Base-by-base conservation (phyloP, 2,329 filamentous ascomycete species). In the Microcyclospora tardicrescens region DNA sequence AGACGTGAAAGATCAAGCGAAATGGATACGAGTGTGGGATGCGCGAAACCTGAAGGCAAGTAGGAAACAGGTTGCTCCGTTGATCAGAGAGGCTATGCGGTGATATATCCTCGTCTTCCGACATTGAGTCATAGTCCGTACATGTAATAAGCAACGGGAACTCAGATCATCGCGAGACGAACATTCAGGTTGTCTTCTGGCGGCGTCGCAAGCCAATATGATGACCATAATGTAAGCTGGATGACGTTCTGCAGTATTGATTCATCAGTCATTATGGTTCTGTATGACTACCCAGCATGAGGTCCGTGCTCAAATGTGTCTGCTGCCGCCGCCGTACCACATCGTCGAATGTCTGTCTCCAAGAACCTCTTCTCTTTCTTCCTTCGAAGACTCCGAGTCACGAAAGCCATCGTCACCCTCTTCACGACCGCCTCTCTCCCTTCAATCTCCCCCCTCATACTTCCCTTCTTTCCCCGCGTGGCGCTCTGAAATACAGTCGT, bases 11-110 rank as follows among this genome's bases (percentile, higher is more conserved):
- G 57, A 52, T 2, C 55, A 59, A 15, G 52, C 51, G 58, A 5
- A 57, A 52, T 2, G 68, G 65, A 68, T 75, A 49, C 66, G 65
- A 43, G 73, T 75, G 16, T 89, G 83, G 83, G 65, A 62, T 49
- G 83, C 89, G 62, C 61, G 58, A 12, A 67, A 75, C 43, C 59
- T 74, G 33, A 65, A 66, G 34, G 71, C 73, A 44, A 79, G 74
- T 52, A 65, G 76, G 45, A 80, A 80, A 58, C 70, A 72, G 58
- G 73, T 79, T 36, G 76, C 68, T 12, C 76, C 76, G 37, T 50
- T 79, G 51, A 49, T 79, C 36, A 65, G 75, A 45, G 63, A 66
- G 45, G 65, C 66, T 1, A 57, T 66, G 53, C 33, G 35, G 15
- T 9, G 16, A 38, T 24, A 24, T 24, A 8, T 4, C 4, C 8